A percentile compares a stretch with the other conserved stretches of the same genome.
phyloP scores from a whole-genome alignment of 2,329 filamentous ascomycete species.

The Teratosphaeria zuluensis region DNA sequence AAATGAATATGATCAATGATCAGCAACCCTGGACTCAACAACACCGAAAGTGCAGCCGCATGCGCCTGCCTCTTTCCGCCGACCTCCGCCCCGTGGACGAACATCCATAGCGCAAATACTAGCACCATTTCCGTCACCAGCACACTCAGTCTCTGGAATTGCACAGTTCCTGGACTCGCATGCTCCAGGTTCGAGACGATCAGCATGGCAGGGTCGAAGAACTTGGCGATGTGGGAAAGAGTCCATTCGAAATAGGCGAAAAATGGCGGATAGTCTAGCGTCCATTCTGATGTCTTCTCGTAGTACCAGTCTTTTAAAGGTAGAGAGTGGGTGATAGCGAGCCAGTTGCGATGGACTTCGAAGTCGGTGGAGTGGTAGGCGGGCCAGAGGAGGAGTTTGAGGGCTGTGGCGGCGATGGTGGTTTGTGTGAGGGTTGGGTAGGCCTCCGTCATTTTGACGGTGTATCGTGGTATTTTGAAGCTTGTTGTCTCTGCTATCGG shows the following conservation, averaged over 20 bases:
- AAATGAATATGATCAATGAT: conserved; percentile 99
- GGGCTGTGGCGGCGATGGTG: conserved; percentile 72
- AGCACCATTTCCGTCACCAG: conserved; percentile 77
- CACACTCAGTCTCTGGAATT: conserved; percentile 86
- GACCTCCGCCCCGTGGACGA: conserved; percentile 60
- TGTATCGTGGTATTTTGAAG: neutral
- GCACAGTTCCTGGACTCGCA: conserved; percentile 86
- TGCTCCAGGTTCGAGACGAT: conserved; percentile 71
- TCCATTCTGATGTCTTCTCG: conserved; percentile 98
- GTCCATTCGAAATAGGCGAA: conserved; percentile 96
- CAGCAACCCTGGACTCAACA: conserved; percentile 83
- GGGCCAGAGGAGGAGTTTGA: conserved; percentile 88
- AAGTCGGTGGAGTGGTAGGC: conserved; percentile 99
- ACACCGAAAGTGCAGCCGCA: conserved; percentile 75
- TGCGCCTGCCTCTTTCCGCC: conserved; percentile 66
- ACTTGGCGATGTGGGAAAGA: conserved; percentile 68
- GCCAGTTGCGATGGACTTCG: conserved; percentile 97
- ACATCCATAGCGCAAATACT: conserved; percentile 72
- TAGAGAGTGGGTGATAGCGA: conserved; percentile 86
- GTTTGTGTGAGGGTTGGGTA: conserved; percentile 86
- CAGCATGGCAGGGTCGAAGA: conserved; percentile 74
- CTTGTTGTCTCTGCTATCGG: neutral
- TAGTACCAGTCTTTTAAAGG: conserved; percentile 88
- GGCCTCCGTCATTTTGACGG: conserved; percentile 56
- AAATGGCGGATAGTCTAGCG: conserved; percentile 95